Evolutionary conservation across 2,329 filamentous ascomycete species (phyloP).

Genomic region (Paracoccidioides lutzii): DNA sequence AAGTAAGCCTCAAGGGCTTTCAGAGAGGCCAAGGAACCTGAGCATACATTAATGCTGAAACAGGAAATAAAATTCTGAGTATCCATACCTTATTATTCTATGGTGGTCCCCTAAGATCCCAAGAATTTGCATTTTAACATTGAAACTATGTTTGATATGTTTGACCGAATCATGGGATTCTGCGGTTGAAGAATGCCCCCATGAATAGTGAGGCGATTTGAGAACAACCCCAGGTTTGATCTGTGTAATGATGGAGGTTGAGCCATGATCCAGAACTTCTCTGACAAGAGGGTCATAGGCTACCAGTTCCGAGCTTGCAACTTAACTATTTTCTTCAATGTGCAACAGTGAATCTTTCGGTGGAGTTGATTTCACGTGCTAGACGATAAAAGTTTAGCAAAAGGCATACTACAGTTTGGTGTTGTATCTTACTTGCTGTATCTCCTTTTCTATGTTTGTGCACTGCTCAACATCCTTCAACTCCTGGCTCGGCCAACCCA

Average conservation of each 20-base stretch:
- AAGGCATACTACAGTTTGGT: neutral
- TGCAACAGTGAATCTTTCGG: neutral
- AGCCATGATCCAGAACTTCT: constrained; percentile 5
- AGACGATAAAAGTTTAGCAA: neutral
- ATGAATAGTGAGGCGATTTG: constrained; percentile 7
- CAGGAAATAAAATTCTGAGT: neutral
- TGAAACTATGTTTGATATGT: constrained; percentile 6
- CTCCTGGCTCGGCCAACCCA: neutral
- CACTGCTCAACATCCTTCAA: constrained; percentile 1
- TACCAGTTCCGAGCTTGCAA: constrained; percentile 4
- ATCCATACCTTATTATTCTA: constrained; percentile 7
- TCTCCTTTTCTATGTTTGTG: constrained; percentile 1
- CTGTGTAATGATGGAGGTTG: constrained; percentile 6
- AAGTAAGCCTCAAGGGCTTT: constrained; percentile 7
- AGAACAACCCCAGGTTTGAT: constrained; percentile 5
- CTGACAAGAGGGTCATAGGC: constrained; percentile 5
- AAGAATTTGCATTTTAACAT: constrained; percentile 7
- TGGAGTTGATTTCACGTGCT: neutral
- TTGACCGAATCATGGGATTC: constrained; percentile 3
- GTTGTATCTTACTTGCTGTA: neutral
- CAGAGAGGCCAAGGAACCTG: constrained; percentile 5
- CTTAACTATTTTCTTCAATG: neutral
- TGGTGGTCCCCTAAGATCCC: constrained; percentile 5
- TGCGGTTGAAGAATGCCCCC: too few relatives aligned
- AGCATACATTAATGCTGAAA: constrained; percentile 4